Base-by-base conservation (phyloP, 2,329 filamentous ascomycete genomes). In the Zymoseptoria tritici region DNA sequence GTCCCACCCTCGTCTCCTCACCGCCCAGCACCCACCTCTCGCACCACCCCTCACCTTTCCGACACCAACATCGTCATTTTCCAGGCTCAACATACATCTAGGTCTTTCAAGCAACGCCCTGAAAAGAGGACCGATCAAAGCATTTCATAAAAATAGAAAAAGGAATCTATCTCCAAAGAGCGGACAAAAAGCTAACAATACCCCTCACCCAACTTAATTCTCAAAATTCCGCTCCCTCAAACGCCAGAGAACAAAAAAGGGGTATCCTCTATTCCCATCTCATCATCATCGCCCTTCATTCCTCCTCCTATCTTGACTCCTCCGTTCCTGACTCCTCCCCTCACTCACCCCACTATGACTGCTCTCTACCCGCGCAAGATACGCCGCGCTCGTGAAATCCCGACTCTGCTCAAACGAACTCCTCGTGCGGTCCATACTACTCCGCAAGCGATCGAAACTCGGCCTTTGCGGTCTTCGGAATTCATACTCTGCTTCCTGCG, bases 371-470 rank as follows among this genome's bases (percentile, higher is more conserved):
- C 91, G 83, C 54, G 87, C 87, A 66, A 99, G 78, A 72, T 93
- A 86, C 46, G 91, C 91, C 13, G 92, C 92, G 26, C 89, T 92
- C 0, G 93, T 96, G 71, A 97, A 96, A 69, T 97, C 94, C 68
- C 86, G 89, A 73, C 87, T 94, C 46, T 85, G 85, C 75, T 97
- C 93, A 72, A 91, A 96, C 73, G 89, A 93, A 9, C 88, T 83
- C 67, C 91, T 83, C 19, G 90, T 84, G 24, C 88, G 85, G 71
- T 97, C 94, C 84, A 96, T 93, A 0, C 91, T 96, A 63, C 86
- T 85, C 55, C 92, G 83, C 68, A 95, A 85, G 58, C 92, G 85
- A 70, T 97, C 93, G 72, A 89, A 95, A n/a, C 90, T 95, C 49
- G 90, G 90, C 64, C 91, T 81, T 4, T 87, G 81, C 24, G 81